Percentiles rank a stretch among this genome's conserved stretches.
These are phyloP conservation scores for Diaporthe velutina DNA, from an alignment of 2,329 filamentous ascomycete genomes.

Conservation along the genomic window DNA sequence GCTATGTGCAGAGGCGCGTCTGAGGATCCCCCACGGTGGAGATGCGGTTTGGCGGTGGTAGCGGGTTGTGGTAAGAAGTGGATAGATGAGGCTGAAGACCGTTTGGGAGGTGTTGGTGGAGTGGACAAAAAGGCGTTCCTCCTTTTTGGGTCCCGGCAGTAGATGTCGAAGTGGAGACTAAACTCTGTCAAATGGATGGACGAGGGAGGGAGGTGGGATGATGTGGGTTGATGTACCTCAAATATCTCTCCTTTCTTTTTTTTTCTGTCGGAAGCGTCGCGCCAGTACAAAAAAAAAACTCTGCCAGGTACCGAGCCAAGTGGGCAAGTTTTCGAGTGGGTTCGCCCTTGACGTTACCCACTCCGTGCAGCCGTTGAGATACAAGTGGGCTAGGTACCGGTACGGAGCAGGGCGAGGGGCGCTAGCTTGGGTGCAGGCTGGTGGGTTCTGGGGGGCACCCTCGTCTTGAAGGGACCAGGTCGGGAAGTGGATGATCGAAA, in stretches of 20 bases:
- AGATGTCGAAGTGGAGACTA: constrained; percentile 40
- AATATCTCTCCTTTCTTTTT: constrained; percentile 41
- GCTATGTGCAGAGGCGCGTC: constrained; percentile 34
- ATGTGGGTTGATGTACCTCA: constrained; percentile 42
- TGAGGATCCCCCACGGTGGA: constrained; percentile 35
- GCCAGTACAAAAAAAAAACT: constrained; percentile 40
- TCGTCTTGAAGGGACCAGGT: constrained; percentile 33
- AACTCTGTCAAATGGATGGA: constrained; percentile 42
- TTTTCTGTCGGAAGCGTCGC: constrained; percentile 35
- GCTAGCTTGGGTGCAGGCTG: constrained; percentile 14
- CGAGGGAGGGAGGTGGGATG: constrained; percentile 41
- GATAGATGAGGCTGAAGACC: constrained; percentile 42
- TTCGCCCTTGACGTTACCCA: constrained; percentile 37
- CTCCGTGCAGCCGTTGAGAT: constrained; percentile 34
- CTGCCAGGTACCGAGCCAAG: constrained; percentile 40
- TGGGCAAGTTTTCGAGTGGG: constrained; percentile 37
- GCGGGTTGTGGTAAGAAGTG: constrained; percentile 39
- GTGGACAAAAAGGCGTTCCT: constrained; percentile 39
- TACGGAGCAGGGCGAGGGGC: constrained; percentile 30
- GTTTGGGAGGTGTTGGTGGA: constrained; percentile 41
- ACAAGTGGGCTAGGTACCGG: constrained; percentile 33
- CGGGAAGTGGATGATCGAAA: constrained; percentile 37
- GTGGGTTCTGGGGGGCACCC: constrained; percentile 27
- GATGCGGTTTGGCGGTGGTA: constrained; percentile 34
- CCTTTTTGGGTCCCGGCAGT: constrained; percentile 41